Evolutionary conservation across 352 stramenopile species (phyloP).

Genomic region (Phytophthora macrochlamydospora): DNA sequence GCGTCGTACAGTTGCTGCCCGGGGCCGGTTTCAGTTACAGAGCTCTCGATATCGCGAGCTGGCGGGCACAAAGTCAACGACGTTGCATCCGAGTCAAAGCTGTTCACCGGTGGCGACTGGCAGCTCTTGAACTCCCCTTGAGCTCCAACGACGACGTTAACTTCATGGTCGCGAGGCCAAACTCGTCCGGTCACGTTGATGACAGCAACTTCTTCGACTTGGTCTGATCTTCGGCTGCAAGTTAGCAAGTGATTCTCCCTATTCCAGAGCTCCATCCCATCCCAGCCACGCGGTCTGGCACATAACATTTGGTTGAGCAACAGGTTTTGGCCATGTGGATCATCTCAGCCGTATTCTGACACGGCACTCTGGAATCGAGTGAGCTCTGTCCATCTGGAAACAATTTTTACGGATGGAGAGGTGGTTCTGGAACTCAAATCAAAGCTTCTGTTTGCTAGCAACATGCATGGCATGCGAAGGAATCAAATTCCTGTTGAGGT

Average conservation of each 20-base stretch:
- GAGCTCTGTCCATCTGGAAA: no score
- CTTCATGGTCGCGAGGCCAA: neutral
- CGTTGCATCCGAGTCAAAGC: neutral
- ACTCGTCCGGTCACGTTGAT: neutral
- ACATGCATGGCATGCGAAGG: no score
- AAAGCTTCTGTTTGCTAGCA: no score
- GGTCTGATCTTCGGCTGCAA: neutral
- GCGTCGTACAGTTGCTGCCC: slow-evolving; percentile 49
- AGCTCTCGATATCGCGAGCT: slow-evolving; percentile 14
- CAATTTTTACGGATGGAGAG: no score
- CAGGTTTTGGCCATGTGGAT: no score
- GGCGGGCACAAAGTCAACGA: neutral
- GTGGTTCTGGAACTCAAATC: no score
- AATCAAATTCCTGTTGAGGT: neutral
- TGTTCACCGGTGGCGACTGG: neutral
- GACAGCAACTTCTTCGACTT: neutral
- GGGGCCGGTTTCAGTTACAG: slow-evolving; percentile 3
- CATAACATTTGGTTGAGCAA: no score
- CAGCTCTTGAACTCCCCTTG: neutral
- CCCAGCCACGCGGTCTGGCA: neutral
- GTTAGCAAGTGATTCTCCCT: slow-evolving; percentile 1
- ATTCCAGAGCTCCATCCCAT: neutral
- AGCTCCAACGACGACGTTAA: neutral
- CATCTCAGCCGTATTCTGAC: no score
- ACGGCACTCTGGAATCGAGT: no score